These are phyloP conservation scores for Microbotryomycetes sp. DNA, from an alignment of 1,284 basidiomycete species.

Conservation along the genomic window DNA sequence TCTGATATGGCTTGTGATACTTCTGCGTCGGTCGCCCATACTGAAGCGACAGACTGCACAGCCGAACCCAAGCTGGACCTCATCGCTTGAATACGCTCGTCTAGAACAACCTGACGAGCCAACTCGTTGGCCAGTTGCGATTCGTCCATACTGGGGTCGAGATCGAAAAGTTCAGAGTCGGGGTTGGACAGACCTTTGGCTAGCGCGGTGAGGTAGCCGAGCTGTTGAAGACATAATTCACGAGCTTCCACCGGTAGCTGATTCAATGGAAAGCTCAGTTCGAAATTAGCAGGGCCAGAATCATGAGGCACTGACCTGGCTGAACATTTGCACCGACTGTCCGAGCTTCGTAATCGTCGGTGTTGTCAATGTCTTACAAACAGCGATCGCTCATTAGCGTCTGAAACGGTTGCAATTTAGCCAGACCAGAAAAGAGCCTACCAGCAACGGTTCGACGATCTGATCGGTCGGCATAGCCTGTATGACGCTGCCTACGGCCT, in stretches of 20 bases:
- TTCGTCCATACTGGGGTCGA: conserved; percentile 32
- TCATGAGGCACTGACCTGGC: conserved; percentile 8
- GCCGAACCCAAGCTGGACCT: conserved; percentile 16
- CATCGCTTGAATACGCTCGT: conserved; percentile 22
- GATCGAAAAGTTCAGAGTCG: conserved; percentile 34
- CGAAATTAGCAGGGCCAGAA: no score
- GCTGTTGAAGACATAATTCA: conserved; percentile 28
- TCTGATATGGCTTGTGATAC: conserved; percentile 31
- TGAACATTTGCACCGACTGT: conserved; percentile 3
- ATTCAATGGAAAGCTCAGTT: not conserved
- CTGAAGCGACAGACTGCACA: conserved; percentile 21
- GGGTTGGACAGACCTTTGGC: conserved; percentile 35
- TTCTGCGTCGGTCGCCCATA: conserved; percentile 29
- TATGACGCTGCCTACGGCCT: conserved; percentile 35
- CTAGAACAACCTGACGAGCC: conserved; percentile 5
- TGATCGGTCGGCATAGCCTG: conserved; percentile 31
- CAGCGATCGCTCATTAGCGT: not conserved
- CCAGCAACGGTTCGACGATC: conserved; percentile 27
- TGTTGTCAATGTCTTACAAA: conserved; percentile 9
- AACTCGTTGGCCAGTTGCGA: conserved; percentile 14
- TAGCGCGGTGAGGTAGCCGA: conserved; percentile 33
- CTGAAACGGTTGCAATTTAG: not conserved
- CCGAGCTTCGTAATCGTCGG: conserved; percentile 27
- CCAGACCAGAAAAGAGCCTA: conserved; percentile 10
- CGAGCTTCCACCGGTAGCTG: conserved; percentile 20